Evolutionary conservation across 129 eudicot genomes (phyloP).

Genomic region (Pittosporum tobira): DNA sequence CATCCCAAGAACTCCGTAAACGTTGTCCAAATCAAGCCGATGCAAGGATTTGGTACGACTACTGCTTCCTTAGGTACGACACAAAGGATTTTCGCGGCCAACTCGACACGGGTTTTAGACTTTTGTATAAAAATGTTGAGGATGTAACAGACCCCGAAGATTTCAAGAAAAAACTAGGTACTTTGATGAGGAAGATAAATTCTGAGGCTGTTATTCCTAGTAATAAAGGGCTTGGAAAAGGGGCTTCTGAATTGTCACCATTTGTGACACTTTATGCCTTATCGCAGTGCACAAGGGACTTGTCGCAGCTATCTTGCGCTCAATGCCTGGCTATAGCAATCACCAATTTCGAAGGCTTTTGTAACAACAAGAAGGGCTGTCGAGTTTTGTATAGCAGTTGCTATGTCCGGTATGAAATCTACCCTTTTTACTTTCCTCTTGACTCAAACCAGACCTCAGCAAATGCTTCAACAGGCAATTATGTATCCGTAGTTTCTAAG

Average conservation of each 20-base stretch:
- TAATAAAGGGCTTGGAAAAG: constrained; percentile 58
- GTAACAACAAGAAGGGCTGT: constrained; percentile 60
- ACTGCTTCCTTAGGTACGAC: constrained; percentile 61
- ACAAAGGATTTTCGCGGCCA: constrained; percentile 40
- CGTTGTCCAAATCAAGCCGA: constrained; percentile 51
- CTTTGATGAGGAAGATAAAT: constrained; percentile 28
- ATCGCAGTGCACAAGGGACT: constrained; percentile 69
- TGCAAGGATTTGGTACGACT: constrained; percentile 85
- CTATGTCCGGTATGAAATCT: constrained; percentile 61
- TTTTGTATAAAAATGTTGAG: constrained; percentile 30
- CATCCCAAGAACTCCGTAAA: constrained; percentile 34
- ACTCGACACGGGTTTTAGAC: constrained; percentile 46
- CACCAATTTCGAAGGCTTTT: constrained; percentile 33
- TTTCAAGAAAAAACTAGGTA: constrained; percentile 44
- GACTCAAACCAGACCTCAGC: constrained; percentile 21
- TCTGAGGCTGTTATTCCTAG: constrained; percentile 32
- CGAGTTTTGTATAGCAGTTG: constrained; percentile 70
- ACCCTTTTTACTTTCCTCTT: constrained; percentile 68
- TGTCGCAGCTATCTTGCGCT: constrained; percentile 42
- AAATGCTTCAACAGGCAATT: constrained; percentile 22
- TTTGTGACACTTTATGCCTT: constrained; percentile 57
- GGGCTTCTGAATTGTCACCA: constrained; percentile 31
- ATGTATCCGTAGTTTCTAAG: constrained; percentile 17
- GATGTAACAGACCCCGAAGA: constrained; percentile 46
- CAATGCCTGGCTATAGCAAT: constrained; percentile 66